Base-by-base conservation (phyloP, 2,329 filamentous ascomycete species). In the Volutella citrinella region DNA sequence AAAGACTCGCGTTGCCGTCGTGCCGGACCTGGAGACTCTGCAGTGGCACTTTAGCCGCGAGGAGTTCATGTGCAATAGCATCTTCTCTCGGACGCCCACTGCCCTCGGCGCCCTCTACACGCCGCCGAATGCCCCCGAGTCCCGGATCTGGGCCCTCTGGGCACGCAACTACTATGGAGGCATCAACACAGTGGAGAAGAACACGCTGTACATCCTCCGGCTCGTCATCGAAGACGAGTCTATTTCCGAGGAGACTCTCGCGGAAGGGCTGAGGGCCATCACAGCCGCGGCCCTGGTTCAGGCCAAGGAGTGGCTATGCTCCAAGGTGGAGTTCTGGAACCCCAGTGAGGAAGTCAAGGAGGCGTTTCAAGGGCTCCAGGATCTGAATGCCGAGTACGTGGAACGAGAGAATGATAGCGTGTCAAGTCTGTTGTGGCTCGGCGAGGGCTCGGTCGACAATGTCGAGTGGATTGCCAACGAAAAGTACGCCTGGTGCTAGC, bases 311-410 rank as follows among this genome's bases (percentile, higher is more conserved):
- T 95, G 87, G 84, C 67, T 75, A 27, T 78, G 87, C 64, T 69
- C 72, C 24, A 72, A 78, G 27, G 77, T 95, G 5, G 76, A 89
- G 56, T 68, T 91, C 32, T 97, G 91, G 91, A 95, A 93, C 55
- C 89, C 90, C 0, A 74, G 74, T 5, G 65, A 75, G 7, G 51
- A 71, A 43, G 56, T 80, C 17, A 57, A 57, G 54, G 43, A 57
- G 12, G 49, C 83, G 24, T 61, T 81, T 2, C 60, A 68, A 23
- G 54, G 51, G 17, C 48, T 46, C 11, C 61, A 65, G 3, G 69
- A 68, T 8, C 48, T 87, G 12, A 55, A 71, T 14, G 66, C 75
- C 35, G 55, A 63, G 19, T 63, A 65, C 37, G 68, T 78, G 1
- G 67, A 74, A 3, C 66, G 86, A 20, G 77, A 88, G 34, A 64